These are phyloP conservation scores for Vaccinium darrowii DNA, from an alignment of 148 eudicot genomes.

Conservation along the genomic window DNA sequence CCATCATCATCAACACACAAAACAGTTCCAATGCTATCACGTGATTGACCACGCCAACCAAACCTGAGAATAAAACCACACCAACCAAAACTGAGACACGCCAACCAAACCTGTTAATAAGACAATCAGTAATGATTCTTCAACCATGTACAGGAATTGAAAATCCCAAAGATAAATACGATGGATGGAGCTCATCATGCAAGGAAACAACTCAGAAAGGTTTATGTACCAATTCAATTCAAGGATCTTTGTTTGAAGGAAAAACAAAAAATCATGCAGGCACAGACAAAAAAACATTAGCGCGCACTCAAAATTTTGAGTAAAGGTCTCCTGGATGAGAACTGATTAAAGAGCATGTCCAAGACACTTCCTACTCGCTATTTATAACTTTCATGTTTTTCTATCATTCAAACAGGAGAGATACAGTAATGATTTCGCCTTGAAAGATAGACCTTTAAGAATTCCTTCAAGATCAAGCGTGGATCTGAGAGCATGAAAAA, in stretches of 20 bases:
- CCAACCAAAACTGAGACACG: slow-evolving; percentile 91
- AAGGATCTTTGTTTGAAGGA: background rate
- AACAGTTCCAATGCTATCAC: slow-evolving; percentile 93
- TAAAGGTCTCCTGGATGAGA: background rate
- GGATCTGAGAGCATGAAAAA: background rate
- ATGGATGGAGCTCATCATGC: background rate
- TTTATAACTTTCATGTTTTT: background rate
- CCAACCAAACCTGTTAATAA: slow-evolving; percentile 77
- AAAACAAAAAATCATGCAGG: background rate
- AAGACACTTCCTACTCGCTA: background rate
- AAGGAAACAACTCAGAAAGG: background rate
- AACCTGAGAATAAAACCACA: slow-evolving; percentile 73
- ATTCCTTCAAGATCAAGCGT: background rate
- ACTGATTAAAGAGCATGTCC: background rate
- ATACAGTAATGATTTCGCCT: background rate
- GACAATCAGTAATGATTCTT: slow-evolving; percentile 2
- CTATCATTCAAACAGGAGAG: background rate
- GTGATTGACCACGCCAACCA: slow-evolving; percentile 92
- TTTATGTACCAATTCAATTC: background rate
- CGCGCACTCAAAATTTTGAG: background rate
- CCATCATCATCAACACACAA: slow-evolving; percentile 99
- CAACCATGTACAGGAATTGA: background rate
- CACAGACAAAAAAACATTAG: background rate
- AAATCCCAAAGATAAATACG: background rate
- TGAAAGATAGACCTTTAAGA: slow-evolving; percentile 4